Percentiles rank a stretch among this genome's conserved stretches.
Evolutionary conservation across 768 basidiomycete genomes (phyloP).

Genomic region (Leccinellum albellum): DNA sequence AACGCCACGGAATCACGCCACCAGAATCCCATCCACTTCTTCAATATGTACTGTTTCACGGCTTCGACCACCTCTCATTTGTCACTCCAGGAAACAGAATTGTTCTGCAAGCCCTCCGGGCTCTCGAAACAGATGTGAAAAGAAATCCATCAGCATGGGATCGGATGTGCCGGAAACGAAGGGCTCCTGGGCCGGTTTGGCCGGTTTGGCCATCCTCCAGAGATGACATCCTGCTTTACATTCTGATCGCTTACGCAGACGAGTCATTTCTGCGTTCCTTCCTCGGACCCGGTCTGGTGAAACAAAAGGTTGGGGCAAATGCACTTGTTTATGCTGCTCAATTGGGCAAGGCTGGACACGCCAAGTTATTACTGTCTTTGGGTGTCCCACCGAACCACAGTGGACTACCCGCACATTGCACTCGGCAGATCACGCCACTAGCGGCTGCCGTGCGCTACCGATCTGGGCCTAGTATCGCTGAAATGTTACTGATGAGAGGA

Average conservation of each 20-base stretch:
- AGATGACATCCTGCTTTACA: conserved; percentile 1
- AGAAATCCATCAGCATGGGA: conserved; percentile 2
- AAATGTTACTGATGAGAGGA: not conserved
- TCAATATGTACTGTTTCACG: not conserved
- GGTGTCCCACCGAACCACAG: not conserved
- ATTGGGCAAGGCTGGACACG: not conserved
- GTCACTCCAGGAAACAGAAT: not conserved
- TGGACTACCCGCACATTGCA: not conserved
- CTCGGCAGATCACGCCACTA: not conserved
- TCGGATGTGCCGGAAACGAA: not conserved
- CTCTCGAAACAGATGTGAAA: not conserved
- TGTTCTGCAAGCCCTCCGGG: not conserved
- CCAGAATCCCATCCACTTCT: conserved; percentile 1
- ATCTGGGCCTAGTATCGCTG: not conserved
- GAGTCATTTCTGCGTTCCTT: not conserved
- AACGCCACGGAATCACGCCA: not conserved
- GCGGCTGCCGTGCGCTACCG: not conserved
- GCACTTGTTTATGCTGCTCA: not conserved
- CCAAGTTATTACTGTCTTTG: not conserved
- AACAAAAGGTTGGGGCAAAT: not conserved
- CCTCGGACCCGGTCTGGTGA: not conserved
- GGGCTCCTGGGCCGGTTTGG: not conserved
- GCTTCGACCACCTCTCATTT: conserved; percentile 3
- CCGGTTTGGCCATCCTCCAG: not conserved
- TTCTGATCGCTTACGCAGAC: not conserved